Evolutionary conservation across 768 basidiomycete species (phyloP), one percentile per base, ranked within the genome.

Genomic region (Leccinum barrowsii): DNA sequence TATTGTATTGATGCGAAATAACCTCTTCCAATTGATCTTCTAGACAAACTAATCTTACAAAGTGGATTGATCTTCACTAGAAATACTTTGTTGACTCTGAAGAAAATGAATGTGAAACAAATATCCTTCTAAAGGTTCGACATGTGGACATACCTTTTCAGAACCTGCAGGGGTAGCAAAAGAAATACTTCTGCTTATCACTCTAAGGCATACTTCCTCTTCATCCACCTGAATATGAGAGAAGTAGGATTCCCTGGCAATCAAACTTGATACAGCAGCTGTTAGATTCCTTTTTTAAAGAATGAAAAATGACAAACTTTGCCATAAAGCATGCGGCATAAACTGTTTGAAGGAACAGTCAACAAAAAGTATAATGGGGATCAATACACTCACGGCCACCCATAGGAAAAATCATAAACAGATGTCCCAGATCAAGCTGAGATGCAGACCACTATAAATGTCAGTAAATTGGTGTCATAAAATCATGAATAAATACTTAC

Each of bases 211-310:
- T 37, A 49, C 54, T 56, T 8, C 10, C 32, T 28, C 46, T 48
- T 56, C 48, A 35, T 58, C 40, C n/a, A 7, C 11, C 10, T 56
- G 34, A 13, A 10, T 35, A 11, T 53, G 11, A 13, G 47, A 13
- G 34, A 73, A 57, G 30, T 70, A 73, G 17, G 72, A 73, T 22
- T 64, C 62, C 28, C 65, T 72, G 44, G 70, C 66, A 59, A 71
- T 58, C 3, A 70, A 57, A 34, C 72, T 71, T 50, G 15, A 40
- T 4, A 17, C 21, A 4, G 0, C 15, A 37, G 1, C 48, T 42
- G 11, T 69, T 48, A 62, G 40, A 22, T 5, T 15, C 4, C 5
- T 24, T 7, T 35, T 21, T 22, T 0, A 26, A 22, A 19, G 42
- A 5, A 15, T 32, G 24, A 35, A 4, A 2, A 26, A 15, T 2